A percentile compares a stretch with the other conserved stretches of the same genome.
phyloP scores from a whole-genome alignment of 768 basidiomycete species.

The Mycena venus region DNA sequence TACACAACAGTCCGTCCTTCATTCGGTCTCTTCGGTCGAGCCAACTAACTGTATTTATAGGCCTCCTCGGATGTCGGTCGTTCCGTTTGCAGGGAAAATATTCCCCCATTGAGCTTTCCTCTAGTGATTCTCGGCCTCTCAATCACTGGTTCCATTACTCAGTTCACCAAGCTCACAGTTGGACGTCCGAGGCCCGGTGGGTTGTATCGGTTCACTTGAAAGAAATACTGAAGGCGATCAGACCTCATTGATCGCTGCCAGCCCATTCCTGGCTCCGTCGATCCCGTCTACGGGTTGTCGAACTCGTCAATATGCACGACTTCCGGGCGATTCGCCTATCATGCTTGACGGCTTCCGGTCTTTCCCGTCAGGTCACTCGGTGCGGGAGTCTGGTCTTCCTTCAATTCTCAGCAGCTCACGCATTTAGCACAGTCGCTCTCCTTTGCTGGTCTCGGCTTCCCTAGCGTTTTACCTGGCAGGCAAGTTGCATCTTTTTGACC shows the following conservation, averaged over 20 bases:
- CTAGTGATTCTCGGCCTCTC: constrained; percentile 80
- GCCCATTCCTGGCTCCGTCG: constrained; percentile 71
- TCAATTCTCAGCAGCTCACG: neutral
- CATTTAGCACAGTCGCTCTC: constrained; percentile 44
- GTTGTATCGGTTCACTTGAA: neutral
- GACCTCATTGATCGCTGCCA: constrained; percentile 81
- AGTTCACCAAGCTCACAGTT: constrained; percentile 88
- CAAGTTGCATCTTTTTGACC: constrained; percentile 92
- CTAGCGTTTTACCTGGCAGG: constrained; percentile 91
- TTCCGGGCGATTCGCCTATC: constrained; percentile 69
- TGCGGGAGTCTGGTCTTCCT: constrained; percentile 49
- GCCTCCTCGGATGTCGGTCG: constrained; percentile 57
- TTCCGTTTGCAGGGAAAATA: neutral
- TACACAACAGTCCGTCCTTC: constrained; percentile 72
- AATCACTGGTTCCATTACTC: constrained; percentile 85
- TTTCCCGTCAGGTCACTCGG: constrained; percentile 94
- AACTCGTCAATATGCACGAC: constrained; percentile 87
- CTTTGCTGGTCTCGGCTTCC: constrained; percentile 93
- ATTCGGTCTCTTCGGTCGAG: constrained; percentile 22
- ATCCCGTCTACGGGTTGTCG: constrained; percentile 81
- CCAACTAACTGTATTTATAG: constrained; percentile 32
- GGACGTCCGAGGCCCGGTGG: constrained; percentile 90
- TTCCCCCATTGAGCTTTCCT: constrained; percentile 5
- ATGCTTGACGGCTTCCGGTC: constrained; percentile 84
- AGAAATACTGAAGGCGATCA: constrained; percentile 35